Percentiles rank a stretch among this genome's conserved stretches.
phyloP scores from a whole-genome alignment of 2,329 filamentous ascomycete genomes.

The Mollisiaceae sp. region DNA sequence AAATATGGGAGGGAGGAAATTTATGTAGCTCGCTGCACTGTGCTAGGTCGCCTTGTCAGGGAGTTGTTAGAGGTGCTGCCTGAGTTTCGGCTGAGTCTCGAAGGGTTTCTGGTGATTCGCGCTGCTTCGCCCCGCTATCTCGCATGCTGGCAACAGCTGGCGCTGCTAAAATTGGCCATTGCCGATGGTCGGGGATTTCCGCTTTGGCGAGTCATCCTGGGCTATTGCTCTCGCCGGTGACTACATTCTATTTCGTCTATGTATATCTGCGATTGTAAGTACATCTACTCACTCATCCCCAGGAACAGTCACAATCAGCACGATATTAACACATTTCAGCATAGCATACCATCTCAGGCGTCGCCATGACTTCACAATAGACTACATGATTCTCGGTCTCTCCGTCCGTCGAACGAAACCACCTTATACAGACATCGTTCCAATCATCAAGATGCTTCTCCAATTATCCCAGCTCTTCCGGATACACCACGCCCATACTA shows the following conservation, averaged over 20 bases:
- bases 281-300: not conserved
- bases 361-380: conserved; percentile 22
- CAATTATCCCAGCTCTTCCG: conserved; percentile 46
- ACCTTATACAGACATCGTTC: conserved; percentile 1
- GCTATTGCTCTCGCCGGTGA: too few species aligned
- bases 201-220: not conserved
- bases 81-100: conserved; percentile 9
- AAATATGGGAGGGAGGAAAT: not conserved
- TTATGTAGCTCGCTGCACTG: not conserved
- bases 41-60: not conserved
- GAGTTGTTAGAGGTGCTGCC: conserved; percentile 7
- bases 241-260: not conserved
- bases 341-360: not conserved
- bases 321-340: not conserved
- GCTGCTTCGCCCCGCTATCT: not conserved
- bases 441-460: conserved; percentile 54
- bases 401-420: conserved; percentile 4
- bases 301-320: not conserved
- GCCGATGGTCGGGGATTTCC: too few species aligned
- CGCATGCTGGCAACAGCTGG: too few species aligned
- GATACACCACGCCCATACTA: conserved; percentile 55
- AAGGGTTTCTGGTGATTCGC: not conserved
- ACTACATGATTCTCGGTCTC: conserved; percentile 12
- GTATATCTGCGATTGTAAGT: not conserved
- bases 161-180: not conserved